These are phyloP conservation scores for Penicillium turbatum DNA, from an alignment of 495 filamentous ascomycete species.

Conservation along the genomic window DNA sequence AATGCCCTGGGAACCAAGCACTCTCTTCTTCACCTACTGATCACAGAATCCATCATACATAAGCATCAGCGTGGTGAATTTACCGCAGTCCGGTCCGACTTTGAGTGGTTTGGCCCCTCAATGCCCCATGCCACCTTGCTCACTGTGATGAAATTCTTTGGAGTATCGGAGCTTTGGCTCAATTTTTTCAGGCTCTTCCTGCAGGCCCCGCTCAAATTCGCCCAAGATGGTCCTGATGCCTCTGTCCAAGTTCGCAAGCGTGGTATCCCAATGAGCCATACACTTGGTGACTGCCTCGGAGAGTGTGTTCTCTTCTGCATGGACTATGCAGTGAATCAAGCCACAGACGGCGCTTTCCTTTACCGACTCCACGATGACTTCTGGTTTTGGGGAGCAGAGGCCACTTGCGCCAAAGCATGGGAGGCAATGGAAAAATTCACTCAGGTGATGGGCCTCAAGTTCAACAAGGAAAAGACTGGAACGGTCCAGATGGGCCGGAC, in stretches of 20 bases:
- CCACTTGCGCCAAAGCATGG: slow-evolving; percentile 56
- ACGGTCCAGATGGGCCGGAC: slow-evolving; percentile 39
- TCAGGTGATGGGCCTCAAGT: slow-evolving; percentile 50
- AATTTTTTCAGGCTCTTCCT: slow-evolving; percentile 59
- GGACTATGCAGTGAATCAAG: slow-evolving; percentile 62
- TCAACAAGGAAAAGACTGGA: slow-evolving; percentile 59
- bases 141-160: slow-evolving; percentile 55
- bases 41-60: slow-evolving; percentile 59
- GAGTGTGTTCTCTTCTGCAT: slow-evolving; percentile 62
- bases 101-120: slow-evolving; percentile 58
- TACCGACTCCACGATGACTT: slow-evolving; percentile 66
- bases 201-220: slow-evolving; percentile 56
- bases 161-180: slow-evolving; percentile 55
- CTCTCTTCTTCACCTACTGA: slow-evolving; percentile 55
- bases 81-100: slow-evolving; percentile 57
- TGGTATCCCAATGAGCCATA: slow-evolving; percentile 58
- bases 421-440: slow-evolving; percentile 50
- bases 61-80: slow-evolving; percentile 53
- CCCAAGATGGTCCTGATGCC: slow-evolving; percentile 45
- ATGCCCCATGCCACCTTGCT: slow-evolving; percentile 58
- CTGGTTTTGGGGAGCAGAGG: slow-evolving; percentile 62
- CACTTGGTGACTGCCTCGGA: slow-evolving; percentile 54
- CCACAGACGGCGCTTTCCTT: slow-evolving; percentile 46
- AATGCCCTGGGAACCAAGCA: slow-evolving; percentile 54
- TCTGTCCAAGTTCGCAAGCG: slow-evolving; percentile 44